Evolutionary conservation across 768 basidiomycete genomes (phyloP).

Genomic region (Termitomyces heimii): DNA sequence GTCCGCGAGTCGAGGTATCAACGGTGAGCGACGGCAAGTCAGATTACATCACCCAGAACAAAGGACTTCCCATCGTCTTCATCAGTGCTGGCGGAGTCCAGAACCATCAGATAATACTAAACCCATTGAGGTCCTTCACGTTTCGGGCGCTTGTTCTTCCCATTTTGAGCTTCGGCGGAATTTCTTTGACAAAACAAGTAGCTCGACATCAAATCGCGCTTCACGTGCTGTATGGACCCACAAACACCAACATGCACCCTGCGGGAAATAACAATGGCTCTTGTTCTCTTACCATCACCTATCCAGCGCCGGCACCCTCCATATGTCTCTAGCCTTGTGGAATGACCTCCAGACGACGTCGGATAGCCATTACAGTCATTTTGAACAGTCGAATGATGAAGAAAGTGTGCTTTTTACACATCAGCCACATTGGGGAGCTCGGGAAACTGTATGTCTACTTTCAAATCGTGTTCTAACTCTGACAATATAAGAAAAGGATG

Average conservation of each 20-base stretch:
- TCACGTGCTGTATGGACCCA: conserved; percentile 7
- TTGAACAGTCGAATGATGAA: background rate
- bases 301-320: background rate
- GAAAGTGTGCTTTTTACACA: background rate
- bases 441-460: background rate
- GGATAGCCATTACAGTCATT: background rate
- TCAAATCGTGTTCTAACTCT: background rate
- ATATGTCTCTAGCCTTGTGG: background rate
- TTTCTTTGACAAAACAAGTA: background rate
- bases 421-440: background rate
- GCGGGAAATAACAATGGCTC: background rate
- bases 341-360: background rate
- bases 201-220: conserved; percentile 1
- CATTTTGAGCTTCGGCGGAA: background rate
- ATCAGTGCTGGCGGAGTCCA: background rate
- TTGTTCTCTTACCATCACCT: conserved; percentile 2
- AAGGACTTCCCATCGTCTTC: background rate
- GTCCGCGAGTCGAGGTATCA: background rate
- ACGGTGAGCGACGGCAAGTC: background rate
- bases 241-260: background rate
- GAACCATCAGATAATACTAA: background rate
- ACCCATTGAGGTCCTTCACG: background rate
- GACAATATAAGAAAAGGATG: background rate
- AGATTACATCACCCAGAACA: background rate
- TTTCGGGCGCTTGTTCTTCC: background rate